phyloP scores from a whole-genome alignment of 2,329 filamentous ascomycete genomes.

The Sphaerostilbella broomeana region DNA sequence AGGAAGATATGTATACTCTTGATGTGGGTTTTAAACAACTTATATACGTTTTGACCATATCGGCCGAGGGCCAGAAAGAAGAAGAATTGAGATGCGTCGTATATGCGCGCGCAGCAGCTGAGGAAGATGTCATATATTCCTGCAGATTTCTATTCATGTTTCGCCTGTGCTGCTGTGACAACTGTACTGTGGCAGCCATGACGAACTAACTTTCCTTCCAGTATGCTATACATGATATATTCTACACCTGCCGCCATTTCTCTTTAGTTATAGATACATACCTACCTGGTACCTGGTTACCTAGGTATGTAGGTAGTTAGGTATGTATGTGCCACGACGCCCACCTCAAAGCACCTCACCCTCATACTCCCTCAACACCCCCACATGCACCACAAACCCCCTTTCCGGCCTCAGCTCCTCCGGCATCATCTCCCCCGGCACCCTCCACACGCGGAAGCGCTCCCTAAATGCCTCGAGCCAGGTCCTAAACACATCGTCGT shows the following conservation, averaged over 20 bases:
- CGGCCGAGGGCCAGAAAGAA: conserved; percentile 10
- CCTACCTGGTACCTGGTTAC: too few species aligned
- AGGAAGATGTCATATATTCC: not conserved
- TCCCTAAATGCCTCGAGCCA: conserved; percentile 67
- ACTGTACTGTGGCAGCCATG: too few species aligned
- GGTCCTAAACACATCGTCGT: conserved; percentile 74
- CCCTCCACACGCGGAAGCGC: conserved; percentile 67
- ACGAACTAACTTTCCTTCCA: too few species aligned
- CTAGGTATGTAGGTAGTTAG: too few species aligned
- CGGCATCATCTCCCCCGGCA: conserved; percentile 58
- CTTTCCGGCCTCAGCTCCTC: conserved; percentile 53
- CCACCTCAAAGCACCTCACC: conserved; percentile 4
- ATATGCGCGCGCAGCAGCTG: conserved; percentile 3
- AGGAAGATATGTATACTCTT: too few species aligned
- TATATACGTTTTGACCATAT: conserved; percentile 5
- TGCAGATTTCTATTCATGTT: not conserved
- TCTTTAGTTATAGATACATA: too few species aligned
- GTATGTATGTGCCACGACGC: too few species aligned
- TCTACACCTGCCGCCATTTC: too few species aligned
- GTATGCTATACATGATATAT: too few species aligned
- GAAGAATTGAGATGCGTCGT: conserved; percentile 4
- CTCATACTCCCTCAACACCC: conserved; percentile 45
- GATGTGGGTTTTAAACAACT: conserved; percentile 1
- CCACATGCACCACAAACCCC: conserved; percentile 79
- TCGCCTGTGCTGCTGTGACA: too few species aligned